These are phyloP conservation scores for Xylaria palmicola DNA, from an alignment of 495 filamentous ascomycete genomes.

Conservation along the genomic window DNA sequence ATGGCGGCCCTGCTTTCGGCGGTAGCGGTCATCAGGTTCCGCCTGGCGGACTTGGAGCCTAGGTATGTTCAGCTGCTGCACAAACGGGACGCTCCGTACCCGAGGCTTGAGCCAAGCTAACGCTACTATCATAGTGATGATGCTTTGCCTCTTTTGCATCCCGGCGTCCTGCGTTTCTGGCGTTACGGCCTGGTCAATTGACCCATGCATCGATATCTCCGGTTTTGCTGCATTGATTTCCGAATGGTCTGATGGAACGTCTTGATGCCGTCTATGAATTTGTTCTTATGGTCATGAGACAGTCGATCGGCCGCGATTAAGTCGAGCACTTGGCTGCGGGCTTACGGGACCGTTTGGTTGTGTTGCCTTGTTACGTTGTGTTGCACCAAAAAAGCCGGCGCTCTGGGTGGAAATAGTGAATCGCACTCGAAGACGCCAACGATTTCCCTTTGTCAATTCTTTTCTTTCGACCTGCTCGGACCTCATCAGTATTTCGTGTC, in stretches of 20 bases:
- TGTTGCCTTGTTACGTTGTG: slow-evolving; percentile 16
- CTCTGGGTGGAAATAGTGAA: slow-evolving; percentile 14
- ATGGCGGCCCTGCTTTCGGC: slow-evolving; percentile 20
- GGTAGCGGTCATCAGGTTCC: slow-evolving; percentile 18
- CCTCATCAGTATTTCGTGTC: not conserved
- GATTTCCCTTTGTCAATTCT: slow-evolving; percentile 12
- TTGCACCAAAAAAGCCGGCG: slow-evolving; percentile 22
- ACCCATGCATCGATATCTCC: slow-evolving; percentile 28
- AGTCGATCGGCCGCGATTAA: slow-evolving; percentile 4
- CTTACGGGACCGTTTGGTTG: slow-evolving; percentile 2
- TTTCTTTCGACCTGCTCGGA: slow-evolving; percentile 8
- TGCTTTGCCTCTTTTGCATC: slow-evolving; percentile 24
- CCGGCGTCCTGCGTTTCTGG: slow-evolving; percentile 35
- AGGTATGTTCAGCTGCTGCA: slow-evolving; percentile 21
- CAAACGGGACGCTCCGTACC: not conserved
- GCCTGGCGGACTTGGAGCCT: slow-evolving; percentile 28
- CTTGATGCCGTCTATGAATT: slow-evolving; percentile 20
- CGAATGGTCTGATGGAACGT: slow-evolving; percentile 19
- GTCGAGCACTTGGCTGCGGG: slow-evolving; percentile 9
- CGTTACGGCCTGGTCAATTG: slow-evolving; percentile 34
- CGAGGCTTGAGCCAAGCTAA: not conserved
- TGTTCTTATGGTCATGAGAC: slow-evolving; percentile 17
- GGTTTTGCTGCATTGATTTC: slow-evolving; percentile 27
- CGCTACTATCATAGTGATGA: slow-evolving; percentile 2
- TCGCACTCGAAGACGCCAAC: slow-evolving; percentile 7